Conservation (phyloP, 176 grass and related monocot genomes). For the Musa beccarii region DNA sequence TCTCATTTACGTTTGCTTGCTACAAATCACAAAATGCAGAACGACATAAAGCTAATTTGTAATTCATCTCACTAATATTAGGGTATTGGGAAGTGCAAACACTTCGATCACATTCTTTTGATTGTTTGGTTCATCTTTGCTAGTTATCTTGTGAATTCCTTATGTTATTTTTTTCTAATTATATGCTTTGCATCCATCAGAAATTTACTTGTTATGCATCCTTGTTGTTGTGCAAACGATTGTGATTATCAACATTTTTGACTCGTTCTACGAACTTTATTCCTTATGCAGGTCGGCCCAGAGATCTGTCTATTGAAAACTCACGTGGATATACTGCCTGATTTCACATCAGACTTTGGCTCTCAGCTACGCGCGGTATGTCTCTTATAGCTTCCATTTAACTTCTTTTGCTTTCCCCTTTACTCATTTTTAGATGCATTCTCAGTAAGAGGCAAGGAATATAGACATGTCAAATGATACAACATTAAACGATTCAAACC, state of each 20-base stretch:
- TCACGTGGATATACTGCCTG: constrained; percentile 84
- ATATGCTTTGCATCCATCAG: no score
- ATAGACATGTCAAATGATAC: not conserved
- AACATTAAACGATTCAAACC: no score
- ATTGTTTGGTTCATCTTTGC: not conserved
- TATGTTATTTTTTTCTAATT: not conserved
- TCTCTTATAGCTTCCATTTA: constrained; percentile 1
- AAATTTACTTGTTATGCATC: not conserved
- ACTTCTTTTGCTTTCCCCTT: not conserved
- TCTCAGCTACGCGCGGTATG: constrained; percentile 53
- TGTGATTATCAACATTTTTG: not conserved
- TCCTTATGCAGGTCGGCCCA: constrained; percentile 46
- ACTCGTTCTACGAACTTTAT: not conserved
- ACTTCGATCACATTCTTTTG: no score
- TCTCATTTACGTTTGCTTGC: not conserved
- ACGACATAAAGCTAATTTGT: no score
- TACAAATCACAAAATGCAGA: no score
- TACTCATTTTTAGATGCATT: not conserved
- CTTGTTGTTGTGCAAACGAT: not conserved
- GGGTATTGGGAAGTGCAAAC: no score
- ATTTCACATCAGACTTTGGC: constrained; percentile 77
- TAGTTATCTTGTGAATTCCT: not conserved
- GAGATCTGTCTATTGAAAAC: constrained; percentile 93
- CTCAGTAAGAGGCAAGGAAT: not conserved
- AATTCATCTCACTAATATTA: no score